Conservation (phyloP, 129 eudicot genomes). For the Logfia minima region DNA sequence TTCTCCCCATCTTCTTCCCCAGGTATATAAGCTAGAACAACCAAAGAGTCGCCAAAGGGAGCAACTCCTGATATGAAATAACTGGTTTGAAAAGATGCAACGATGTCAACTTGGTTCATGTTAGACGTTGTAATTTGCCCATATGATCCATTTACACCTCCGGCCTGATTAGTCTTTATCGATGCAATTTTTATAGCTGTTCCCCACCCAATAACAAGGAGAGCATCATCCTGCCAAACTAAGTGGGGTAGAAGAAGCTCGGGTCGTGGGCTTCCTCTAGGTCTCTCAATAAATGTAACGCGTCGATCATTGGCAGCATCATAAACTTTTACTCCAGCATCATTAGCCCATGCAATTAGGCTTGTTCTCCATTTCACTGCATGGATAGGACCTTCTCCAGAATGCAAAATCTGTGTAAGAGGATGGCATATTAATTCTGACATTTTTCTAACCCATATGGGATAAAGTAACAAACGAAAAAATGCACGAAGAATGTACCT, state of each 20-base stretch:
- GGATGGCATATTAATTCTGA: not conserved
- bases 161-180: constrained; percentile 58
- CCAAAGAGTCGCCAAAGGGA: constrained; percentile 95
- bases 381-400: constrained; percentile 99
- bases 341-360: constrained; percentile 98
- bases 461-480: constrained; percentile 7
- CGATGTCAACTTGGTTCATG: constrained; percentile 87
- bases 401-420: constrained; percentile 71
- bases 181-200: constrained; percentile 87
- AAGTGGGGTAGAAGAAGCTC: constrained; percentile 93
- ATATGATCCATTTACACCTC: constrained; percentile 66
- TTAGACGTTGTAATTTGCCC: constrained; percentile 62
- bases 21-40: constrained; percentile 87
- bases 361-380: constrained; percentile 90
- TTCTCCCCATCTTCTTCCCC: constrained; percentile 94
- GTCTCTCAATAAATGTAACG: constrained; percentile 87
- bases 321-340: constrained; percentile 91
- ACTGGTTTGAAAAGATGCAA: constrained; percentile 92
- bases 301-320: constrained; percentile 90
- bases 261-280: constrained; percentile 97
- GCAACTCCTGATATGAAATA: constrained; percentile 96
- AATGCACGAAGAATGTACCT: constrained; percentile 49
- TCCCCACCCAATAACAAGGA: constrained; percentile 99
- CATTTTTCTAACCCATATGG: constrained; percentile 12
- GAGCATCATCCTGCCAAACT: constrained; percentile 98